phyloP scores from a whole-genome alignment of 78 protist genomes.

The Dictyostelium brefeldianum region DNA sequence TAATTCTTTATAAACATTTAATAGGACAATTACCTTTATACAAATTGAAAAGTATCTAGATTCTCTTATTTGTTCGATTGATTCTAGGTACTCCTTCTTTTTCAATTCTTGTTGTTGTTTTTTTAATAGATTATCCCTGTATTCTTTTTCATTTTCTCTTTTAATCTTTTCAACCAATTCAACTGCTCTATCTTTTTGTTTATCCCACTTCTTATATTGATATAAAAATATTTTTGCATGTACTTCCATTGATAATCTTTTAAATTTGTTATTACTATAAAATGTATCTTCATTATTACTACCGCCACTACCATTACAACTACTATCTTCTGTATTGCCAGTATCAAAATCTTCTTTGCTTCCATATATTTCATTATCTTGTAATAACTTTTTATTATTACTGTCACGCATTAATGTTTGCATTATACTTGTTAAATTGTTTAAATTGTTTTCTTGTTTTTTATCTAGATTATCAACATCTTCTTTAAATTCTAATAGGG shows the following conservation, averaged over 20 bases:
- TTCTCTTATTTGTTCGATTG: background rate
- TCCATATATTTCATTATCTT: background rate
- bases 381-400: background rate
- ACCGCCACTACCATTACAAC: background rate
- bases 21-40: background rate
- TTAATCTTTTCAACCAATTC: background rate
- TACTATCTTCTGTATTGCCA: background rate
- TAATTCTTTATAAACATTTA: background rate
- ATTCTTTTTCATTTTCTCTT: background rate
- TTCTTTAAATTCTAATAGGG: background rate
- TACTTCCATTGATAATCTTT: background rate
- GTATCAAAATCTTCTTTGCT: background rate
- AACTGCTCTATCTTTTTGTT: background rate
- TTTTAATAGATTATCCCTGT: background rate
- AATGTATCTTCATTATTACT: background rate
- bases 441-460: background rate
- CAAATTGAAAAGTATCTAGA: background rate
- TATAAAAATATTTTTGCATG: background rate
- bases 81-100: background rate
- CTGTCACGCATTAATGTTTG: background rate
- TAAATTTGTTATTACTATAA: background rate
- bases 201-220: constrained; percentile 1
- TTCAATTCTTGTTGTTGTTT: background rate
- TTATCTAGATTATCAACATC: background rate
- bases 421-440: background rate